Percentiles rank a stretch among this genome's conserved stretches.
Conservation (phyloP, 352 stramenopile genomes). For the Plasmopara halstedii region DNA sequence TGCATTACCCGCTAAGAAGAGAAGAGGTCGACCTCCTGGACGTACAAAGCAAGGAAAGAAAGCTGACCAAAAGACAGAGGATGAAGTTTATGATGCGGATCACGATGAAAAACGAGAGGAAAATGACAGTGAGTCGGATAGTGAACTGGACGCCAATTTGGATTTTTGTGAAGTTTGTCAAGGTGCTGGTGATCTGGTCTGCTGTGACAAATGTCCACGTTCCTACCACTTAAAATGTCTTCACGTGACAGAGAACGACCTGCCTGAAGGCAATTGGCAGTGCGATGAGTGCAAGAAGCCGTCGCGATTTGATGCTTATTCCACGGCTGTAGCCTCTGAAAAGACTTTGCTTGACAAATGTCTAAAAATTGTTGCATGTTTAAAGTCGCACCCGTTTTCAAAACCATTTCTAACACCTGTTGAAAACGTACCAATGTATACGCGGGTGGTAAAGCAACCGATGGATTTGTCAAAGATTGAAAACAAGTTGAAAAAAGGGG, state of each 20-base stretch:
- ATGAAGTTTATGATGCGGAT: constrained; percentile 12
- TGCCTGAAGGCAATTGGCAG: constrained; percentile 79
- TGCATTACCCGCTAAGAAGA: constrained; percentile 9
- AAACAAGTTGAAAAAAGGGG: constrained; percentile 48
- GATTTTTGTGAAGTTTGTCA: constrained; percentile 84
- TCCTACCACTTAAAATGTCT: constrained; percentile 89
- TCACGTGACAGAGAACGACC: constrained; percentile 55
- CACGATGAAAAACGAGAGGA: constrained; percentile 13
- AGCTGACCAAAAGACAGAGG: constrained; percentile 16
- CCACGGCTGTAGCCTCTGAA: constrained; percentile 34
- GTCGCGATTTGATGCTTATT: constrained; percentile 55
- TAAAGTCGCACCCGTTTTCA: constrained; percentile 69
- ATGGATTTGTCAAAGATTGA: constrained; percentile 78
- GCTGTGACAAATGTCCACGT: constrained; percentile 87
- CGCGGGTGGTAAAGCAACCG: constrained; percentile 64
- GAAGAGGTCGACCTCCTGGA: constrained; percentile 15
- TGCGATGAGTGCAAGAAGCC: constrained; percentile 68
- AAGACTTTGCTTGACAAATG: constrained; percentile 55
- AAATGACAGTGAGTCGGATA: constrained; percentile 29
- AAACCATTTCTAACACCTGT: constrained; percentile 73
- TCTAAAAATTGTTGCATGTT: constrained; percentile 54
- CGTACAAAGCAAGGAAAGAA: constrained; percentile 6
- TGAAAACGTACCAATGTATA: constrained; percentile 70
- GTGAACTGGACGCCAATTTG: constrained; percentile 70
- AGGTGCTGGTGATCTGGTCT: constrained; percentile 77